Evolutionary conservation across 257 asterid genomes (phyloP).

Genomic region (Striga asiatica): DNA sequence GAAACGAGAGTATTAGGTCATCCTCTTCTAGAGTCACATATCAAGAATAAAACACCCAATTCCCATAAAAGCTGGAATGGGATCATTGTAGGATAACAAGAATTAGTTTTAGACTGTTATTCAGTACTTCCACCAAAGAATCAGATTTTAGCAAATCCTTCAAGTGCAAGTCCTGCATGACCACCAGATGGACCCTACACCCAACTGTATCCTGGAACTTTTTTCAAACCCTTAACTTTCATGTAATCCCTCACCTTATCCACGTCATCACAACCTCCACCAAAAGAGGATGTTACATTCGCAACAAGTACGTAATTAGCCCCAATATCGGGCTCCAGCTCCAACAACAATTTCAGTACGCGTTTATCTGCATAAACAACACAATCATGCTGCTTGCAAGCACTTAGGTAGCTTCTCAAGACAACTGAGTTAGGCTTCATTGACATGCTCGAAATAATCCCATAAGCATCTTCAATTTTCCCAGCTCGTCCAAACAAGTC

Average conservation of each 20-base stretch:
- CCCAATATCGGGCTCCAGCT: slow-evolving; percentile 52
- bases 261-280: slow-evolving; percentile 17
- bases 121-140: too few species aligned
- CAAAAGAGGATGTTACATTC: slow-evolving; percentile 19
- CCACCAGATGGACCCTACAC: slow-evolving; percentile 19
- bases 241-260: slow-evolving; percentile 33
- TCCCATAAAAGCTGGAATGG: too few species aligned
- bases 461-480: slow-evolving; percentile 54
- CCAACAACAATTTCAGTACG: slow-evolving; percentile 30
- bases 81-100: too few species aligned
- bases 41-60: too few species aligned
- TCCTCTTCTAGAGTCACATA: too few species aligned
- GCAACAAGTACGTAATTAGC: slow-evolving; percentile 65
- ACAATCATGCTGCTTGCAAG: slow-evolving; percentile 45
- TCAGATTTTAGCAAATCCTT: too few species aligned
- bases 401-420: slow-evolving; percentile 56
- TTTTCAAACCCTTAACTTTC: slow-evolving; percentile 41
- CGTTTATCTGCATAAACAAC: slow-evolving; percentile 23
- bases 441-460: slow-evolving; percentile 42
- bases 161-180: too few species aligned
- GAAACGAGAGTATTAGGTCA: too few species aligned
- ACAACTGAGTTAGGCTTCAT: slow-evolving; percentile 50
- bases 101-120: too few species aligned
- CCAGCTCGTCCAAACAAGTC: slow-evolving; percentile 69
- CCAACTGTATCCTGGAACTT: slow-evolving; percentile 60